These are phyloP conservation scores for Kwoniella dendrophila DNA, from an alignment of 768 basidiomycete genomes.

Conservation along the genomic window DNA sequence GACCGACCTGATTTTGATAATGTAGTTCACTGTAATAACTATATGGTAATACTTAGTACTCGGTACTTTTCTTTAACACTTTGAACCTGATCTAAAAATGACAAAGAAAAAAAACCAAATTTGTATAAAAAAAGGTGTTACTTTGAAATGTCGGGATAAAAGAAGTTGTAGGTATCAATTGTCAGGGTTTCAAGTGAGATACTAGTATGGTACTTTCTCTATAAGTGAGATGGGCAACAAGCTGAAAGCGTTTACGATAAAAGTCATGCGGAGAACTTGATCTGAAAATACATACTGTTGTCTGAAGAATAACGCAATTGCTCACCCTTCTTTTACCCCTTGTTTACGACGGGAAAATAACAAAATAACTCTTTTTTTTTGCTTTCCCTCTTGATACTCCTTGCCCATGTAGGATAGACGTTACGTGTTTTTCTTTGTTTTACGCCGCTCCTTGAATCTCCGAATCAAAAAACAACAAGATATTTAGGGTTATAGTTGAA, in stretches of 20 bases:
- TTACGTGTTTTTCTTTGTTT: not conserved
- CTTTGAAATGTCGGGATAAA: not conserved
- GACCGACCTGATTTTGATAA: not conserved
- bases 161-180: too few relatives aligned
- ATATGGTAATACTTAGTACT: not conserved
- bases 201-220: too few relatives aligned
- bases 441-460: conserved; percentile 4
- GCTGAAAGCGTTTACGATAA: too few relatives aligned
- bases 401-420: not conserved
- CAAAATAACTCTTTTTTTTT: not conserved
- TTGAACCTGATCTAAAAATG: conserved; percentile 11
- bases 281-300: too few relatives aligned
- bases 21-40: not conserved
- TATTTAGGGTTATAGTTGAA: not conserved
- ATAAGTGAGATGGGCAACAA: too few relatives aligned
- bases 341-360: not conserved
- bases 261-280: too few relatives aligned
- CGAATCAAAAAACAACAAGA: not conserved
- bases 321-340: too few relatives aligned
- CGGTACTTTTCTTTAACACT: conserved; percentile 3
- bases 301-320: too few relatives aligned
- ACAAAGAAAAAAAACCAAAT: not conserved
- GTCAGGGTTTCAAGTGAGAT: too few relatives aligned
- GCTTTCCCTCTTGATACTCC: too few relatives aligned
- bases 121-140: conserved; percentile 1